Conservation (phyloP, 192 early-diverging fungal genomes). For the Coemansia sp. region DNA sequence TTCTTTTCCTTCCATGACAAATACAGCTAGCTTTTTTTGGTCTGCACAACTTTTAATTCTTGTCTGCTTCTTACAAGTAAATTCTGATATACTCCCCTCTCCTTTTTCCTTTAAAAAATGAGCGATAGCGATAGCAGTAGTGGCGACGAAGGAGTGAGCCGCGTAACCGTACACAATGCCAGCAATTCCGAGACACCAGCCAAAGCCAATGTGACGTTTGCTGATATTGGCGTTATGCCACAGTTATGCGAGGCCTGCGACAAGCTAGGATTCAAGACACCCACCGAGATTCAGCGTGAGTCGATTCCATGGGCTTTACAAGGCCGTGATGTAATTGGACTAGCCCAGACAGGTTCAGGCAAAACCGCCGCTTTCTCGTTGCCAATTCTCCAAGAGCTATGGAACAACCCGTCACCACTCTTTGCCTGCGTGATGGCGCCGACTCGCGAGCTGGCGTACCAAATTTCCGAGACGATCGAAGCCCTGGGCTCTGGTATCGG, state of each 20-base stretch:
- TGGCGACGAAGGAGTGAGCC: slow-evolving; percentile 2
- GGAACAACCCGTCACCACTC: slow-evolving; percentile 86
- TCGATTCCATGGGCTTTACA: slow-evolving; percentile 91
- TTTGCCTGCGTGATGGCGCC: slow-evolving; percentile 98
- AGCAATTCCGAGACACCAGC: not conserved
- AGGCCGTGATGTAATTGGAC: slow-evolving; percentile 93
- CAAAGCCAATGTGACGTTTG: slow-evolving; percentile 27
- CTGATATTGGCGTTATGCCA: slow-evolving; percentile 74
- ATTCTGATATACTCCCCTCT: not conserved
- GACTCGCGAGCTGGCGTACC: slow-evolving; percentile 94
- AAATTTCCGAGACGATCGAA: slow-evolving; percentile 93
- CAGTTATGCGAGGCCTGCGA: slow-evolving; percentile 88
- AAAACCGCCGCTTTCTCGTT: slow-evolving; percentile 88
- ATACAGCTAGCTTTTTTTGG: not conserved
- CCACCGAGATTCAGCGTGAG: slow-evolving; percentile 90
- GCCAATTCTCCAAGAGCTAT: slow-evolving; percentile 83
- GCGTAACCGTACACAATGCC: not conserved
- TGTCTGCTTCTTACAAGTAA: not conserved
- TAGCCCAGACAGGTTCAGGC: slow-evolving; percentile 97
- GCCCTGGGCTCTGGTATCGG: slow-evolving; percentile 90
- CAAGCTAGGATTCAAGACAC: slow-evolving; percentile 84
- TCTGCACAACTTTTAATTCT: not conserved
- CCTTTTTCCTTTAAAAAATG: slow-evolving; percentile 6
- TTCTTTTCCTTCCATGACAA: not conserved
- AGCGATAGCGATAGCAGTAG: slow-evolving; percentile 18